Evolutionary conservation across 768 basidiomycete species (phyloP), one percentile per base, ranked within the genome.

Genomic region (Kondoa malvinella): DNA sequence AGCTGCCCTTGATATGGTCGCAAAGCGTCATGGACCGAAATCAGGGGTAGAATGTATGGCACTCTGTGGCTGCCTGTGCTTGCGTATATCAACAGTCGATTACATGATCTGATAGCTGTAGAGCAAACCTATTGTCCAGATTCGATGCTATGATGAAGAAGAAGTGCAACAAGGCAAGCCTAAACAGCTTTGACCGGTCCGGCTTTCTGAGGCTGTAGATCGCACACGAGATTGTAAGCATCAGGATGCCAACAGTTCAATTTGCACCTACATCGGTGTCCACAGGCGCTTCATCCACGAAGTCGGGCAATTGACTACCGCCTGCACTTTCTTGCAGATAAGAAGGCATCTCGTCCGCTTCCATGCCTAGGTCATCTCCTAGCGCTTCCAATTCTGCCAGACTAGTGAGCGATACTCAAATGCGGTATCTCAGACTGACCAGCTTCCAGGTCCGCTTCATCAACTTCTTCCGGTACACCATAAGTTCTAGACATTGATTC

Each of bases 361-460:
- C 88, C 72, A 79, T 75, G 0, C 64, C 70, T 1, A 76, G 75
- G 30, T 96, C 92, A 63, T 95, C 77, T n/a, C 84, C 85, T 17
- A 99, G 80, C 0, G 94, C 94, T 69, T 97, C 94, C 27, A 99
- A 82, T 79, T 99, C 95, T 96, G 75, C 21, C 12, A 14, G 32
- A 27, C 59, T 58, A 56, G 32, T n/a, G n/a, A 16, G 33, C 15
- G 14, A 65, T 2, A 17, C 56, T n/a, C 17, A 12, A 2, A 56
- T n/a, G 56, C 3, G 4, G 56, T 31, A 25, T 33, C 14, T 56
- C 3, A 57, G 40, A 75, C 78, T 66, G 74, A 87, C 94, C 94
- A 58, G 95, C 95, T 81, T 96, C 87, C 2, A 99, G 81, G 77
- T 97, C 95, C 4, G 88, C 90, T 77, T 99, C 95, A 78, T 99